Conservation (phyloP, 805 yeast genomes). For the Aciculoconidium aculeatum region DNA sequence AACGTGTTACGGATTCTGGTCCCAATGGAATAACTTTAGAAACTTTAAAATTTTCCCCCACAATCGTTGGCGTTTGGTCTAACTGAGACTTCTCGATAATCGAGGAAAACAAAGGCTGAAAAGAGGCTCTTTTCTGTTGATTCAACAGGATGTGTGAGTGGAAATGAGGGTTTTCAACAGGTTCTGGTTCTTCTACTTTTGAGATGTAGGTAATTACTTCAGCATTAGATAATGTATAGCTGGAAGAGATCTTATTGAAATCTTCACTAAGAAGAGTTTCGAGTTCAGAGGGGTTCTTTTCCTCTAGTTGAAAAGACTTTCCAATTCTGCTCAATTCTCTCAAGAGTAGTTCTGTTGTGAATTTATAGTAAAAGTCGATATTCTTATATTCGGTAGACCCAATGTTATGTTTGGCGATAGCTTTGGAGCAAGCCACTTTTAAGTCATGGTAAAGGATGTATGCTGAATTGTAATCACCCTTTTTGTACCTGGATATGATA, state of each 20-base stretch:
- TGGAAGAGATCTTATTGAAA: slow-evolving; percentile 52
- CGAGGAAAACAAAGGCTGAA: slow-evolving; percentile 76
- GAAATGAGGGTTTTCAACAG: slow-evolving; percentile 12
- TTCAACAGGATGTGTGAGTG: slow-evolving; percentile 19
- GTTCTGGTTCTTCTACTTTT: slow-evolving; percentile 26
- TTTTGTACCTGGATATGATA: slow-evolving; percentile 36
- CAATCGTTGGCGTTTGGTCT: slow-evolving; percentile 65
- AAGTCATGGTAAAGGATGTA: slow-evolving; percentile 65
- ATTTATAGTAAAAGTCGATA: slow-evolving; percentile 59
- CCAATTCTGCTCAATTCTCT: slow-evolving; percentile 53
- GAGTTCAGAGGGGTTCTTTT: slow-evolving; percentile 22
- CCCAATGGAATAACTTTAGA: slow-evolving; percentile 57
- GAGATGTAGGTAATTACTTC: slow-evolving; percentile 46
- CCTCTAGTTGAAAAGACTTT: slow-evolving; percentile 13
- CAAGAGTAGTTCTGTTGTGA: slow-evolving; percentile 55
- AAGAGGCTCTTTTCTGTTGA: slow-evolving; percentile 25
- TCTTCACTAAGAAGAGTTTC: slow-evolving; percentile 48
- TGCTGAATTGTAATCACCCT: slow-evolving; percentile 33
- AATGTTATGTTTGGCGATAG: slow-evolving; percentile 41
- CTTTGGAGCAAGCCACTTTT: slow-evolving; percentile 46
- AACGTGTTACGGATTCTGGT: slow-evolving; percentile 15
- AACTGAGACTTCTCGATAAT: slow-evolving; percentile 60
- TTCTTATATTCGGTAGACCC: slow-evolving; percentile 45
- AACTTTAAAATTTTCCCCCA: slow-evolving; percentile 63
- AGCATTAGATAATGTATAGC: slow-evolving; percentile 47